Evolutionary conservation across 192 early-diverging fungal species (phyloP), one percentile per base, ranked within the genome.

Genomic region (Geranomyces variabilis): DNA sequence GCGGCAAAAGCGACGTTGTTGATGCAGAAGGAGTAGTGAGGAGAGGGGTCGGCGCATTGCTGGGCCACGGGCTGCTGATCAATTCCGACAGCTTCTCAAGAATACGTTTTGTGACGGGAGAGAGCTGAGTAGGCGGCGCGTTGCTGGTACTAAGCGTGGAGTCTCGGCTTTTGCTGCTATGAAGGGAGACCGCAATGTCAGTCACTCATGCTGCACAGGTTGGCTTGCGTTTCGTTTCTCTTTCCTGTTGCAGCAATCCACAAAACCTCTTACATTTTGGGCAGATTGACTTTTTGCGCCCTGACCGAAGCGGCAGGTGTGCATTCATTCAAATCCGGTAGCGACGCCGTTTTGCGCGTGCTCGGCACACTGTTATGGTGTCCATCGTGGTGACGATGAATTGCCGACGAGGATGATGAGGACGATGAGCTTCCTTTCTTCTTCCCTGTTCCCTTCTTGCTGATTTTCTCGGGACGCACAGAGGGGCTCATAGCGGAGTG

Each of bases 81-180:
- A 64, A 21, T 12, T 64, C 63, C 1, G 41, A 41, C 8, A 64
- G 12, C 29, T 64, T 64, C 22, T 64, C 63, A 21, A 64, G 63
- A 9, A 64, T 64, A 1, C 63, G 63, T 13, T 17, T 15, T 1
- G 63, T 45, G 5, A 64, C 43, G 28, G 63, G 41, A 4, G 63
- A 64, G 4, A 45, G 43, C 41, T 41, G 63, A 15, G 41, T n/a
- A 13, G 43, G 14, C n/a, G 41, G 15, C 14, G 41, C 34, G 43
- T n/a, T n/a, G 33, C 17, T 19, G 63, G 15, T 44, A 4, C 12
- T 36, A 6, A 45, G 43, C 15, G 63, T 13, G 21, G 15, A 43
- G 17, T 64, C 63, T 41, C 63, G 63, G 29, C 63, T 64, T 29
- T 64, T 64, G 41, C 5, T 64, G 63, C 63, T 64, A 21, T 43